Percentiles rank a stretch among this genome's conserved stretches.
phyloP scores from a whole-genome alignment of 148 eudicot genomes.

The Chenopodium quinoa region DNA sequence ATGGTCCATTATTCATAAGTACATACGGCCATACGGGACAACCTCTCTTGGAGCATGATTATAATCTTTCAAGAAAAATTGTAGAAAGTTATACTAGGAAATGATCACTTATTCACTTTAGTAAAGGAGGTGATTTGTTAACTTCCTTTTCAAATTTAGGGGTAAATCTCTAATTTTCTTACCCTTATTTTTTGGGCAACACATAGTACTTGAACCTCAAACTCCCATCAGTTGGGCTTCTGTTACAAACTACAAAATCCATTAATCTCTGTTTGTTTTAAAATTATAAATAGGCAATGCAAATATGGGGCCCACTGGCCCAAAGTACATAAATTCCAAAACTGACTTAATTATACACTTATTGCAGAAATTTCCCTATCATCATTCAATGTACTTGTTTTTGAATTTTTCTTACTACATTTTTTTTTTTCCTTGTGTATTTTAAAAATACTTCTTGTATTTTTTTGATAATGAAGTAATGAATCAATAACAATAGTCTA shows the following conservation, averaged over 20 bases:
- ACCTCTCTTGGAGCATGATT: no score
- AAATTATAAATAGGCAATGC: neutral
- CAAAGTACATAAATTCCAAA: slow-evolving; percentile 4
- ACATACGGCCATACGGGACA: no score
- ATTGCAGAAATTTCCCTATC: slow-evolving; percentile 10
- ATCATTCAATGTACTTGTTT: slow-evolving; percentile 8
- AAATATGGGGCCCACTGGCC: slow-evolving; percentile 8
- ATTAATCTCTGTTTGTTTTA: neutral
- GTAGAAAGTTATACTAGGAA: no score
- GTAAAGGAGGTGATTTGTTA: no score
- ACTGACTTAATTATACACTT: neutral
- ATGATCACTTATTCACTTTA: no score
- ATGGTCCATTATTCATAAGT: no score
- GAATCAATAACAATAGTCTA: no score
- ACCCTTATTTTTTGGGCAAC: neutral
- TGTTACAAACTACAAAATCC: neutral
- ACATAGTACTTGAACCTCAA: neutral
- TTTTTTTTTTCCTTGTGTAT: no score
- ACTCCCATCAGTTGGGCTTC: neutral
- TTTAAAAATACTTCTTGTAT: no score
- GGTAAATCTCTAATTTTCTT: neutral
- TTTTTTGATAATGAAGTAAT: no score
- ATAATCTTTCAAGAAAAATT: no score
- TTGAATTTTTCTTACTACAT: neutral
- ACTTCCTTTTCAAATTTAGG: no score